phyloP scores from a whole-genome alignment of 306 rosid species.

The Nissolia schottii region DNA sequence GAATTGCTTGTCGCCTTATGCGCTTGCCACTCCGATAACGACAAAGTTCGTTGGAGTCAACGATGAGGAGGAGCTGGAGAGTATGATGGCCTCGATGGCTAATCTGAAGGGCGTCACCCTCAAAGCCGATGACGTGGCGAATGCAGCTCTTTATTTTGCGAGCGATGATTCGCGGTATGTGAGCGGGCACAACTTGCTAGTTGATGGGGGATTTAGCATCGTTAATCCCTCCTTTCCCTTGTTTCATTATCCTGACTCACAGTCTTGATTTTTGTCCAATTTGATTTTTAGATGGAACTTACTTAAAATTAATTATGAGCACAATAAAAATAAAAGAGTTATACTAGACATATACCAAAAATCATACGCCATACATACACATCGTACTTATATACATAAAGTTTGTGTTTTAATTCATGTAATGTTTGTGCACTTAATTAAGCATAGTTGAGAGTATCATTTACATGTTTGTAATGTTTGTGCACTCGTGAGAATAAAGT shows the following conservation, averaged over 20 bases:
- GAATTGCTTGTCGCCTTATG: slow-evolving; percentile 75
- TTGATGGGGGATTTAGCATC: slow-evolving; percentile 69
- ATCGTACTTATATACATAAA: too few species aligned
- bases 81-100: slow-evolving; percentile 29
- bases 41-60: slow-evolving; percentile 35
- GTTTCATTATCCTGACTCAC: slow-evolving; percentile 42
- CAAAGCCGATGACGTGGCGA: slow-evolving; percentile 67
- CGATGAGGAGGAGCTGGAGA: slow-evolving; percentile 49
- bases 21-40: slow-evolving; percentile 55
- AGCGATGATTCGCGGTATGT: slow-evolving; percentile 66
- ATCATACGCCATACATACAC: too few species aligned
- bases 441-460: too few species aligned
- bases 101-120: slow-evolving; percentile 61
- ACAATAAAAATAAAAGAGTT: too few species aligned
- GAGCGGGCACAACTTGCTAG: slow-evolving; percentile 75
- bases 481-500: too few species aligned
- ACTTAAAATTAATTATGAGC: too few species aligned
- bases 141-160: slow-evolving; percentile 73
- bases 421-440: too few species aligned
- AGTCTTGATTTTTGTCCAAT: slow-evolving; percentile 28
- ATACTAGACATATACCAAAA: too few species aligned
- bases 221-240: slow-evolving; percentile 48
- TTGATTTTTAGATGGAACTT: too few species aligned
- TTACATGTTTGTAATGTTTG: too few species aligned
- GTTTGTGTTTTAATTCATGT: too few species aligned